Evolutionary conservation across 2,329 filamentous ascomycete genomes (phyloP).

Genomic region (Pyrenochaeta sp.): DNA sequence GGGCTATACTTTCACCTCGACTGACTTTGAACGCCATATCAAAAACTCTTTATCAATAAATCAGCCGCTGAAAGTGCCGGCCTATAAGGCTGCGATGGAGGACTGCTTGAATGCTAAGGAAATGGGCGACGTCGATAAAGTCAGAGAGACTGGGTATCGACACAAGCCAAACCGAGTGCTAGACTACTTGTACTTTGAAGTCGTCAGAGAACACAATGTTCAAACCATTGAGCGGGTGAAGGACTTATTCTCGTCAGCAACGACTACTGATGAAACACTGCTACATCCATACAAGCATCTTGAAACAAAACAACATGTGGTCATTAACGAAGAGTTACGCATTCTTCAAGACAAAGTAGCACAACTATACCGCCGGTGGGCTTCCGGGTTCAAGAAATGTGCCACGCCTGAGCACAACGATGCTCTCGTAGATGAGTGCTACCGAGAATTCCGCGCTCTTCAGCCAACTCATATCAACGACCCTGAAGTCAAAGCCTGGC

Average conservation of each 20-base stretch:
- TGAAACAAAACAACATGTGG: background rate
- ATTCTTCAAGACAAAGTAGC: conserved; percentile 2
- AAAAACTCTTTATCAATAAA: conserved; percentile 60
- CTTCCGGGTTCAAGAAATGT: background rate
- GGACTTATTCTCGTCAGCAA: conserved; percentile 27
- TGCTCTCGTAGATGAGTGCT: conserved; percentile 25
- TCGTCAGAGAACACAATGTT: conserved; percentile 56
- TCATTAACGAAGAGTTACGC: conserved; percentile 21
- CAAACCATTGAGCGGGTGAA: conserved; percentile 40
- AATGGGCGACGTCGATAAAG: conserved; percentile 17
- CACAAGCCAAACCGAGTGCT: conserved; percentile 61
- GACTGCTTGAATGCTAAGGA: conserved; percentile 25
- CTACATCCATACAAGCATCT: conserved; percentile 16
- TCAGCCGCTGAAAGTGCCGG: conserved; percentile 60
- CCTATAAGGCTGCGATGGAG: conserved; percentile 46
- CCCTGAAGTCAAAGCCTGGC: conserved; percentile 18
- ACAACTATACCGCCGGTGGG: conserved; percentile 18
- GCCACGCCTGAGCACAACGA: conserved; percentile 17
- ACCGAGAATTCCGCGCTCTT: conserved; percentile 28
- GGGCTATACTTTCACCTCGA: conserved; percentile 58
- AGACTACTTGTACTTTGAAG: conserved; percentile 67
- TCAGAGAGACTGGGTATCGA: conserved; percentile 5
- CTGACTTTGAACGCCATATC: conserved; percentile 60
- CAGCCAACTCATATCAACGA: conserved; percentile 20
- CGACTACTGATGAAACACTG: conserved; percentile 29